Percentiles rank a stretch among this genome's conserved stretches.
These are phyloP conservation scores for Hysterangium stoloniferum DNA, from an alignment of 768 basidiomycete genomes.

Conservation along the genomic window DNA sequence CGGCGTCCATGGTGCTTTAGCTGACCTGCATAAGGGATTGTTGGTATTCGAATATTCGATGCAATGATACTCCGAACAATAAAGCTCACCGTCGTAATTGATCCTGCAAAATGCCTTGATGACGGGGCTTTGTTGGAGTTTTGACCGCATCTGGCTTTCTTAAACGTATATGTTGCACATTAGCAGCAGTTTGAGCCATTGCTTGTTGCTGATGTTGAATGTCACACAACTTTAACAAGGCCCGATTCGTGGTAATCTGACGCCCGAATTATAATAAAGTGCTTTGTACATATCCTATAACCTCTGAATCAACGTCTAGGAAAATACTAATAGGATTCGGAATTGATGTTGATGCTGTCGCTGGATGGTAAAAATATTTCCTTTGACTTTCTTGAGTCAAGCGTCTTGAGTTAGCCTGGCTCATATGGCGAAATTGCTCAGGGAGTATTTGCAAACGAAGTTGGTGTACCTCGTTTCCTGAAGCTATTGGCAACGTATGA, in stretches of 20 bases:
- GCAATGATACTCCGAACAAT: neutral
- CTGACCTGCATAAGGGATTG: constrained; percentile 36
- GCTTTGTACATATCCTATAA: no score
- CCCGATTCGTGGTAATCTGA: neutral
- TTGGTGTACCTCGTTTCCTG: constrained; percentile 58
- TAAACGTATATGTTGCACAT: constrained; percentile 10
- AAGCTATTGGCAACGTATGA: constrained; percentile 65
- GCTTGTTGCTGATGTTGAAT: no score
- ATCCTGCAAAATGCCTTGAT: constrained; percentile 71
- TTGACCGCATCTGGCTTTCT: constrained; percentile 8
- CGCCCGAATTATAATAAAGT: neutral
- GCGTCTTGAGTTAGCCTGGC: neutral
- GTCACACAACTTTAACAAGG: no score
- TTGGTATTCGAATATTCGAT: neutral
- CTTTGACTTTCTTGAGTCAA: neutral
- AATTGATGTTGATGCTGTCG: constrained; percentile 71
- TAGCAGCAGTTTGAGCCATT: neutral
- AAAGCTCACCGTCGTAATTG: constrained; percentile 59
- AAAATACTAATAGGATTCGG: constrained; percentile 55
- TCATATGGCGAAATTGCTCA: no score
- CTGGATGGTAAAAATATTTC: constrained; percentile 48
- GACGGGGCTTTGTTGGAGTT: constrained; percentile 28
- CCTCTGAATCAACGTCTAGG: no score
- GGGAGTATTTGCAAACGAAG: constrained; percentile 72
- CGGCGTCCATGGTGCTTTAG: constrained; percentile 78